Evolutionary conservation across 1,284 basidiomycete species (phyloP), one percentile per base, ranked within the genome.

Genomic region (Mycena citricolor): DNA sequence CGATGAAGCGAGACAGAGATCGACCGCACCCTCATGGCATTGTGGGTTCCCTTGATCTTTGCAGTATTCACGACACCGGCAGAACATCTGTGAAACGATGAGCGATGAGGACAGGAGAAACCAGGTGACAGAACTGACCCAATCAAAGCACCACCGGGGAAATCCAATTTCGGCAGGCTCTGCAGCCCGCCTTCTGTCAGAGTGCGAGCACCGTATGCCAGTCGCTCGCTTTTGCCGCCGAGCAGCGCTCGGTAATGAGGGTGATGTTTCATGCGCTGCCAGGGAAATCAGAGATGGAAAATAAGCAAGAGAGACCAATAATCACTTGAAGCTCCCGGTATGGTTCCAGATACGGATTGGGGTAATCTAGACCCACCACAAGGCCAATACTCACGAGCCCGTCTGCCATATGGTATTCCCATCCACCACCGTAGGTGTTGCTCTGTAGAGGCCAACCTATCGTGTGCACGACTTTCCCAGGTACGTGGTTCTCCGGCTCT

Each of bases 21-120:
- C 32, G 11, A 42, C 10, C 43, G 12, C 32, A 52, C 51, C 37
- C 51, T 97, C 95, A 99, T 98, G n/a, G 95, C 94, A 51, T 95
- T 98, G 66, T 99, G 97, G 0, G 94, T 97, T n/a, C 95, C 95
- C 66, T 99, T 99, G 70, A 99, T 99, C 71, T 98, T 99, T 29
- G 94, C 89, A 12, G 97, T 81, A 68, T 99, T 99, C 47, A 99
- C 78, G 67, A 99, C 95, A 17, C 93, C 97, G 1, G 95, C 95
- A 1, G 93, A 88, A 68, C 95, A 98, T 23, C 44, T 51, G 22
- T 13, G 26, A 5, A 13, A 42, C 33, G 3, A 23, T 12, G 19
- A 30, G 19, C 21, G 32, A 14, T 20, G 19, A 32, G 23, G 24
- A n/a, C n/a, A n/a, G n/a, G n/a, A n/a, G n/a, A n/a, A n/a, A n/a